Percentiles rank a stretch among this genome's conserved stretches.
These are phyloP conservation scores for Clavispora santaluciae DNA, from an alignment of 805 yeast genomes.

Conservation along the genomic window DNA sequence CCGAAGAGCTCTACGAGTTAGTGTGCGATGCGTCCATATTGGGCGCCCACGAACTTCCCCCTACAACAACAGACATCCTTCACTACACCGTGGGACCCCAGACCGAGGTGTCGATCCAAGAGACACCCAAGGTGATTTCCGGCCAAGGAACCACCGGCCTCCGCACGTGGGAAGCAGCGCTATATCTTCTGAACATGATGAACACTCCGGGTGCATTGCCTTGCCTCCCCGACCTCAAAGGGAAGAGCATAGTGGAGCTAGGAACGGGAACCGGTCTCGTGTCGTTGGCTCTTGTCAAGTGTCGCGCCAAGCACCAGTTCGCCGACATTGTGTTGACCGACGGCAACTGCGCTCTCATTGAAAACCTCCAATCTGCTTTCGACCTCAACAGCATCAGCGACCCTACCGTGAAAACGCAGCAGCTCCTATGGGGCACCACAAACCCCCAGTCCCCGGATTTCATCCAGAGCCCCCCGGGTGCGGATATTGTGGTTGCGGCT, in stretches of 20 bases:
- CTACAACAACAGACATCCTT: constrained; percentile 36
- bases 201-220: constrained; percentile 4
- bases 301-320: constrained; percentile 13
- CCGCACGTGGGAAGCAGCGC: constrained; percentile 92
- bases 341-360: constrained; percentile 57
- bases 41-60: constrained; percentile 24
- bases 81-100: constrained; percentile 21
- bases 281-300: constrained; percentile 43
- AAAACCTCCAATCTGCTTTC: constrained; percentile 42
- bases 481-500: constrained; percentile 66
- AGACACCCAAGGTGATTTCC: constrained; percentile 60
- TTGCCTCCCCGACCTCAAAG: constrained; percentile 8
- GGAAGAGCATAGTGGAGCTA: constrained; percentile 51
- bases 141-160: constrained; percentile 84
- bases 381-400: constrained; percentile 33
- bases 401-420: constrained; percentile 20
- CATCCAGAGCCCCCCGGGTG: constrained; percentile 27
- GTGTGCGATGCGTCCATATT: constrained; percentile 31
- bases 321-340: constrained; percentile 51
- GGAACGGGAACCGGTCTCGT: constrained; percentile 92
- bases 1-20: constrained; percentile 41
- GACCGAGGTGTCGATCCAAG: constrained; percentile 38
- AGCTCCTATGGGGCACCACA: constrained; percentile 55
- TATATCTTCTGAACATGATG: constrained; percentile 56
- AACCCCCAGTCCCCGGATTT: constrained; percentile 24